Evolutionary conservation across 2,329 filamentous ascomycete species (phyloP).

Genomic region (Trichoderma sp.): DNA sequence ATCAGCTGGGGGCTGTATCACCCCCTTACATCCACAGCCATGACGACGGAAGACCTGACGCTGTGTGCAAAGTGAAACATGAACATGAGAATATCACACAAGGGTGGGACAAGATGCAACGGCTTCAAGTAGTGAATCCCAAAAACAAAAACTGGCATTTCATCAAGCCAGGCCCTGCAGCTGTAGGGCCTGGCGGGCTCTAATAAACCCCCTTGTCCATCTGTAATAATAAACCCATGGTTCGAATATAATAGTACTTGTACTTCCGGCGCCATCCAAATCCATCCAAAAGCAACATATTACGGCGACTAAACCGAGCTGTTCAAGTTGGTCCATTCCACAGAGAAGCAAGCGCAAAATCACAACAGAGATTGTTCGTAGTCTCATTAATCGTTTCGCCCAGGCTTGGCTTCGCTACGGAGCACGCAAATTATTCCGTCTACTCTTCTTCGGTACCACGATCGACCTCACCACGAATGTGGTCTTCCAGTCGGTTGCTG

Average conservation of each 20-base stretch:
- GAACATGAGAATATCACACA: not conserved
- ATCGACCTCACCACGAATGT: slow-evolving; percentile 73
- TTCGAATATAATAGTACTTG: not conserved
- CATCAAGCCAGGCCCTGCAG: slow-evolving; percentile 1
- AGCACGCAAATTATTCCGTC: not conserved
- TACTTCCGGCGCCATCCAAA: slow-evolving; percentile 6
- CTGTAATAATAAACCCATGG: slow-evolving; percentile 6
- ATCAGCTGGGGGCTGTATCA: slow-evolving; percentile 12
- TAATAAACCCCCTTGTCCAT: slow-evolving; percentile 1
- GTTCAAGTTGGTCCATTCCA: not conserved
- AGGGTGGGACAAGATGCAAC: not conserved
- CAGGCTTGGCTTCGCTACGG: slow-evolving; percentile 16
- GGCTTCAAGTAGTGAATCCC: not conserved
- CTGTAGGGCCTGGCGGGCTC: not conserved
- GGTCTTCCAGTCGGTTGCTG: slow-evolving; percentile 63
- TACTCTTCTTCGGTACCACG: slow-evolving; percentile 41
- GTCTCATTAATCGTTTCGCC: slow-evolving; percentile 14
- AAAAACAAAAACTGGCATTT: not conserved
- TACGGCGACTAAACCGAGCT: not conserved
- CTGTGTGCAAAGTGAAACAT: not conserved
- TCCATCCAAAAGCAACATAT: slow-evolving; percentile 18
- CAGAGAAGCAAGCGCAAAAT: slow-evolving; percentile 12
- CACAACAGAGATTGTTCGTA: slow-evolving; percentile 15
- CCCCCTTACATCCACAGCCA: slow-evolving; percentile 10
- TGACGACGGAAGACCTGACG: not conserved